These are phyloP conservation scores for Saccharomycopsis sp. DNA, from an alignment of 805 yeast genomes.

Conservation along the genomic window DNA sequence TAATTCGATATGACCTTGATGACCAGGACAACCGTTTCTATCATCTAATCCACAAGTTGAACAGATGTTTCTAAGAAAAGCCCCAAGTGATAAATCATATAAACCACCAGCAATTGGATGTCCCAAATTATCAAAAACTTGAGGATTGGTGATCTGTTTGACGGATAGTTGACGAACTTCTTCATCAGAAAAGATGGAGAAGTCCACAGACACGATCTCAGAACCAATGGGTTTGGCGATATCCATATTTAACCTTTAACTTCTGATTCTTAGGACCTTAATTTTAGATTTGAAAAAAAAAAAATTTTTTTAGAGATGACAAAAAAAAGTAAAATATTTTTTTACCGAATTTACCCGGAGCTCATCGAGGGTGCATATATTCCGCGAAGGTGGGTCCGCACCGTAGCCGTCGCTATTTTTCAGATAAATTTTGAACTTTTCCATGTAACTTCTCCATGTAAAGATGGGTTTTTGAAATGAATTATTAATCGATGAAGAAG, in stretches of 20 bases:
- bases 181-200: conserved; percentile 68
- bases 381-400: no score
- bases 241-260: conserved; percentile 73
- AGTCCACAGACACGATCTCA: conserved; percentile 85
- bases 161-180: conserved; percentile 86
- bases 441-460: no score
- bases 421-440: no score
- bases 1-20: conserved; percentile 93
- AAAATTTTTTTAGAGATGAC: neutral
- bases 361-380: neutral
- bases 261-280: no score
- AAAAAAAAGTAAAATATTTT: neutral
- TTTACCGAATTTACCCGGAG: neutral
- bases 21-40: conserved; percentile 84
- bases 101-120: conserved; percentile 93
- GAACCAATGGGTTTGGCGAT: conserved; percentile 95
- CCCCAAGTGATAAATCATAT: conserved; percentile 92
- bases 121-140: conserved; percentile 91
- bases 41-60: conserved; percentile 95
- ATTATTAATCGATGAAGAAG: no score
- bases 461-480: no score
- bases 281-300: no score
- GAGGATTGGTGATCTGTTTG: conserved; percentile 90
- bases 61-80: conserved; percentile 80
- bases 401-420: no score